phyloP scores from a whole-genome alignment of 257 asterid genomes.

The Eucommia ulmoides region DNA sequence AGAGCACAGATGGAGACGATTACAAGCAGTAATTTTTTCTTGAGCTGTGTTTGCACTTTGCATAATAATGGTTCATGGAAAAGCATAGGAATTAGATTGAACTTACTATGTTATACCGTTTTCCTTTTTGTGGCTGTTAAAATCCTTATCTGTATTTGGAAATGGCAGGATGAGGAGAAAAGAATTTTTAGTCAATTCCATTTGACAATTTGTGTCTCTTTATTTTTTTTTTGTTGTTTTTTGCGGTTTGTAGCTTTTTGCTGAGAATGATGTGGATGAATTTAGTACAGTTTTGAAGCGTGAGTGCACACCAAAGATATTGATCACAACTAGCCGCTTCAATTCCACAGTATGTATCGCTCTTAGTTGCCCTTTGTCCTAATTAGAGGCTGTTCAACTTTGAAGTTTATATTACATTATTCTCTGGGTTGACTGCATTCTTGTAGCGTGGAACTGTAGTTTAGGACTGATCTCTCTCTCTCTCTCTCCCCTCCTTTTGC shows the following conservation, averaged over 20 bases:
- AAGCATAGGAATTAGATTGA: background rate
- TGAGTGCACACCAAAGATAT: slow-evolving; percentile 49
- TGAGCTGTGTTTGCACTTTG: no score
- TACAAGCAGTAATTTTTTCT: background rate
- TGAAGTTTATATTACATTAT: background rate
- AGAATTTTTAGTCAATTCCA: no score
- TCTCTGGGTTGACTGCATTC: background rate
- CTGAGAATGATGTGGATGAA: slow-evolving; percentile 82
- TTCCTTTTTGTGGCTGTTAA: background rate
- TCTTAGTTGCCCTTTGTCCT: background rate
- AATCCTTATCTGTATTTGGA: no score
- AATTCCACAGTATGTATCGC: slow-evolving; percentile 77
- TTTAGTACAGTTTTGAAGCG: slow-evolving; percentile 54
- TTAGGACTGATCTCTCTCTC: no score
- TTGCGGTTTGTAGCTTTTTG: slow-evolving; percentile 57
- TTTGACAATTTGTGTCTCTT: no score
- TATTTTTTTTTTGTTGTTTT: no score
- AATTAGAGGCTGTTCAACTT: no score
- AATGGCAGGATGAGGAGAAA: no score
- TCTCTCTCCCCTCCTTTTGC: no score
- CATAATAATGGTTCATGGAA: background rate
- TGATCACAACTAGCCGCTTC: slow-evolving; percentile 86
- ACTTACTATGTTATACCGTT: background rate
- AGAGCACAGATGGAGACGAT: background rate
- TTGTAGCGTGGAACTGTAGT: no score